phyloP scores from a whole-genome alignment of 2,329 filamentous ascomycete genomes.

The Fusarium vanettenii region DNA sequence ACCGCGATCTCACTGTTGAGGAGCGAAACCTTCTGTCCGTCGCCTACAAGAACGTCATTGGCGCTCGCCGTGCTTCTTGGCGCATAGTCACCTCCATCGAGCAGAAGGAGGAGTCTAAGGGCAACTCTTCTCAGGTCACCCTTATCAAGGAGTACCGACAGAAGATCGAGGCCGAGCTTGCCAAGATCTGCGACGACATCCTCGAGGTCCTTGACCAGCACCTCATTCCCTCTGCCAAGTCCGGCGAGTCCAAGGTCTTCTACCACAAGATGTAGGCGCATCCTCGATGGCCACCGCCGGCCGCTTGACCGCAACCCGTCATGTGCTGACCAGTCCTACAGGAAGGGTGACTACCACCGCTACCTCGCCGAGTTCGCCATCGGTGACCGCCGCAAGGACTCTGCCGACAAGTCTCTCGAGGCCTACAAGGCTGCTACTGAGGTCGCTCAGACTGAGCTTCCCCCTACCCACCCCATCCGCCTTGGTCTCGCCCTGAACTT shows the following conservation, averaged over 20 bases:
- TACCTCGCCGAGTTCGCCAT: slow-evolving; percentile 94
- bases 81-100: slow-evolving; percentile 99
- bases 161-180: slow-evolving; percentile 98
- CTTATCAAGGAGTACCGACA: slow-evolving; percentile 97
- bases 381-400: slow-evolving; percentile 90
- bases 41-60: slow-evolving; percentile 99
- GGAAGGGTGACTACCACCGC: slow-evolving; percentile 98
- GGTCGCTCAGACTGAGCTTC: slow-evolving; percentile 96
- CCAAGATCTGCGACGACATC: slow-evolving; percentile 98
- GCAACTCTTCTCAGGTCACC: slow-evolving; percentile 91
- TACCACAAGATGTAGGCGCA: slow-evolving; percentile 94
- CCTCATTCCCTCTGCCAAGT: slow-evolving; percentile 94
- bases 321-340: slow-evolving; percentile 66
- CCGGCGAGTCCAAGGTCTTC: slow-evolving; percentile 99
- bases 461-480: slow-evolving; percentile 97
- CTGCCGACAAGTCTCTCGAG: slow-evolving; percentile 88
- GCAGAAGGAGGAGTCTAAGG: slow-evolving; percentile 99
- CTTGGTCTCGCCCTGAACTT: slow-evolving; percentile 98
- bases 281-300: slow-evolving; percentile 69
- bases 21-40: slow-evolving; percentile 99
- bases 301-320: slow-evolving; percentile 73
- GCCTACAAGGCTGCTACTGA: slow-evolving; percentile 99
- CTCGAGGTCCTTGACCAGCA: slow-evolving; percentile 93
- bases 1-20: slow-evolving; percentile 87
- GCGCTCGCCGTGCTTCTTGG: slow-evolving; percentile 98